phyloP scores from a whole-genome alignment of 495 filamentous ascomycete genomes.

The Usnea hakonensis region DNA sequence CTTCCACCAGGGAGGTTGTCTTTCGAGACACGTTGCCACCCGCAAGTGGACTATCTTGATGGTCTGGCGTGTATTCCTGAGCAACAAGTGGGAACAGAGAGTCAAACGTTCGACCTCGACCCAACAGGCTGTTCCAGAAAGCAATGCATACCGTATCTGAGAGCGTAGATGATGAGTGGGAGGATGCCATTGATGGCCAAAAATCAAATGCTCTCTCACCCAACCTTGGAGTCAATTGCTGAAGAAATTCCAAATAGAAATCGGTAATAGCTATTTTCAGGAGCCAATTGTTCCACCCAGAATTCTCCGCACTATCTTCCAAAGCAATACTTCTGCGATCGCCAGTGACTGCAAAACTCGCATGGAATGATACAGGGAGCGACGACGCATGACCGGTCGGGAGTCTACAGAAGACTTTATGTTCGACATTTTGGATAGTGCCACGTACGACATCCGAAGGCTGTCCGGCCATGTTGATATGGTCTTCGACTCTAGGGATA shows the following conservation, averaged over 20 bases:
- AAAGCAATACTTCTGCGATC: conserved; percentile 30
- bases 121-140: conserved; percentile 16
- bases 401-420: conserved; percentile 30
- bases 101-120: conserved; percentile 2
- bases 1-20: conserved; percentile 6
- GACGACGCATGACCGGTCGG: conserved; percentile 27
- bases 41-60: not conserved
- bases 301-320: conserved; percentile 21
- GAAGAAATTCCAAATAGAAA: conserved; percentile 32
- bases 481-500: too few species aligned
- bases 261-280: conserved; percentile 27
- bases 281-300: conserved; percentile 37
- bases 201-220: conserved; percentile 27
- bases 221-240: conserved; percentile 22
- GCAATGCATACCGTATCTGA: conserved; percentile 17
- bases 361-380: conserved; percentile 29
- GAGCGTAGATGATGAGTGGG: not conserved
- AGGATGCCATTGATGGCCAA: conserved; percentile 27
- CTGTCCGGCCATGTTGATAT: too few species aligned
- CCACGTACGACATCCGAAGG: too few species aligned
- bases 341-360: conserved; percentile 30
- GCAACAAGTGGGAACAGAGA: conserved; percentile 18
- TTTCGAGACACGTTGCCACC: too few species aligned
- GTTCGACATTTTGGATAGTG: too few species aligned
- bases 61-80: not conserved